Percentiles rank a stretch among this genome's conserved stretches.
Conservation (phyloP, 441 rosid species). For the Manihot esculenta region DNA sequence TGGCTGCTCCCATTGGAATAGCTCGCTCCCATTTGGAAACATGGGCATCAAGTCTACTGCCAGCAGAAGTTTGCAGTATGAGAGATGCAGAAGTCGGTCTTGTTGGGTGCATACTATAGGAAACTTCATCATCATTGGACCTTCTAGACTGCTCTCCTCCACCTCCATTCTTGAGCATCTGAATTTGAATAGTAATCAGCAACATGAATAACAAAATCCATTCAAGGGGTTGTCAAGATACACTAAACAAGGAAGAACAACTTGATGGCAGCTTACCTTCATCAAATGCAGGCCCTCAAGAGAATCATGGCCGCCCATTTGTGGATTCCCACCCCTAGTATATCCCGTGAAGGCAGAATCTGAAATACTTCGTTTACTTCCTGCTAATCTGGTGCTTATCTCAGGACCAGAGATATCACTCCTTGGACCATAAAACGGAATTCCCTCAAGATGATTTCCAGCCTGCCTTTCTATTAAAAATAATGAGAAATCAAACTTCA, state of each 20-base stretch:
- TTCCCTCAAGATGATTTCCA: constrained; percentile 73
- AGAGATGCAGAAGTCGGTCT: constrained; percentile 53
- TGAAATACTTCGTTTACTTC: constrained; percentile 74
- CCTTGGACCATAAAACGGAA: constrained; percentile 71
- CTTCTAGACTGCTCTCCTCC: constrained; percentile 51
- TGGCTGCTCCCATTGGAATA: constrained; percentile 36
- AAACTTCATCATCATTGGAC: constrained; percentile 50
- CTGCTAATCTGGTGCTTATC: constrained; percentile 56
- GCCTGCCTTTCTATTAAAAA: constrained; percentile 55
- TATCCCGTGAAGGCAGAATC: constrained; percentile 58
- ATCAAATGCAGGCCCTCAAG: constrained; percentile 70
- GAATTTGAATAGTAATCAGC: constrained; percentile 19
- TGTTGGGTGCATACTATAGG: constrained; percentile 40
- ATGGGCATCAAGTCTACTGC: constrained; percentile 47
- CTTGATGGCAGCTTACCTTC: constrained; percentile 51
- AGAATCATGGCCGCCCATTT: constrained; percentile 49
- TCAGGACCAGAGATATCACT: constrained; percentile 64
- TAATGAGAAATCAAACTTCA: constrained; percentile 30
- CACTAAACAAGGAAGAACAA: constrained; percentile 6
- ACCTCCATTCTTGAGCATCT: constrained; percentile 64
- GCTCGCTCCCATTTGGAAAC: constrained; percentile 52
- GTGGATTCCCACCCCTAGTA: constrained; percentile 36
- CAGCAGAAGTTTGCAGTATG: constrained; percentile 45
- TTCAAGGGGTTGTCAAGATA: background rate
- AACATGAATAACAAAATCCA: constrained; percentile 11